Evolutionary conservation across 1,284 basidiomycete genomes (phyloP), one percentile per base, ranked within the genome.

Genomic region (Apiotrichum sp.): DNA sequence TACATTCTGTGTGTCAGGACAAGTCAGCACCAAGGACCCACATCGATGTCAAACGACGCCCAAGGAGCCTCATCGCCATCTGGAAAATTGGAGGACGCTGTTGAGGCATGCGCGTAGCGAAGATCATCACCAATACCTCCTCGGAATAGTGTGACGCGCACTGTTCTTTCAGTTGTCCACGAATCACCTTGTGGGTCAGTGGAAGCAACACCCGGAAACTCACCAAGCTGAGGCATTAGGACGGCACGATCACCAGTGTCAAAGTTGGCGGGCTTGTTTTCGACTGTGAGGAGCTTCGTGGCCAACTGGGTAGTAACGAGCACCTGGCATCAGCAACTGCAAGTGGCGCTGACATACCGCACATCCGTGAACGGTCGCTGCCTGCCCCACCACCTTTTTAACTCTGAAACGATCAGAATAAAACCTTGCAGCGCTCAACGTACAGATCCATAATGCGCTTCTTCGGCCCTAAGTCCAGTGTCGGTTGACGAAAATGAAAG

Each of bases 211-310:
- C 49, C 9, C 38, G 5, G 1, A 2, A 11, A 55, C 65, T 48
- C 31, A 70, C 74, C 74, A 0, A 77, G 63, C 52, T 75, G 73
- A 40, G 75, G 74, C 70, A 74, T 74, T 7, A 77, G 64, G 1
- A 77, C 66, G 1, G 75, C 74, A 22, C 70, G 61, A 41, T 75
- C 73, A 1, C 73, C 72, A 0, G 70, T 70, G 38, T 75, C 73
- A 47, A 75, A 74, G 22, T 70, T 75, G 0, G 69, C 67, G 1
- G 69, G 71, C 54, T 73, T 71, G 58, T 72, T 72, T 10, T 71
- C 71, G 14, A 62, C 62, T 1, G 70, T 73, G 11, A 74, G 52
- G 6, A 75, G 62, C 53, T 76, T 77, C 3, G 76, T 77, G 1
- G 75, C 74, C 49, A 77, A 63, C 52, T 77, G 75, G 46, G 68